Conservation (phyloP, 176 grass and related monocot genomes). For the Aegilops tauschii region DNA sequence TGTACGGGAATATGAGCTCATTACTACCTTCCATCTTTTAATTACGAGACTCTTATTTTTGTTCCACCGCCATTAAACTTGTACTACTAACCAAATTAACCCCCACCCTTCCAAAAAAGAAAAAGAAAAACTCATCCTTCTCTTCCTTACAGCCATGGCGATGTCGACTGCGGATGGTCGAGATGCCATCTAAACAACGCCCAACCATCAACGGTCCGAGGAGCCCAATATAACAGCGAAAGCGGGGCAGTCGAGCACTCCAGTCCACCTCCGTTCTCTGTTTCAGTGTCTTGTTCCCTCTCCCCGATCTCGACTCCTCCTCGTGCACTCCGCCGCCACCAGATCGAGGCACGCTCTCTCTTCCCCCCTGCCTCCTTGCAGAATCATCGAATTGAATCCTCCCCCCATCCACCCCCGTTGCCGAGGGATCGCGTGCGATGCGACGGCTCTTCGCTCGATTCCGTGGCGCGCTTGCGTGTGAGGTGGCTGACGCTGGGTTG, state of each 20-base stretch:
- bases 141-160: background rate
- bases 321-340: constrained; percentile 18
- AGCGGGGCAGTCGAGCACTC: background rate
- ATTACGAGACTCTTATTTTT: too few species aligned
- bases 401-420: background rate
- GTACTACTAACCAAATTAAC: background rate
- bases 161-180: background rate
- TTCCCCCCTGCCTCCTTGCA: background rate
- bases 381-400: background rate
- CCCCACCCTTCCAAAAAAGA: background rate
- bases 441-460: background rate
- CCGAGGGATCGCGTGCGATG: background rate
- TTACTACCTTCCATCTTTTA: too few species aligned
- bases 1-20: too few species aligned
- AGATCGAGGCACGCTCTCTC: background rate
- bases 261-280: constrained; percentile 1
- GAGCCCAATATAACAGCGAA: background rate
- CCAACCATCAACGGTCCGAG: background rate
- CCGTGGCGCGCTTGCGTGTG: background rate
- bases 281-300: background rate
- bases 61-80: too few species aligned
- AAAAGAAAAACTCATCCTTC: background rate
- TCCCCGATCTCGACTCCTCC: background rate
- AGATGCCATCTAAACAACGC: background rate
- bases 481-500: background rate